Percentiles rank a stretch among this genome's conserved stretches.
Conservation (phyloP, 495 filamentous ascomycete genomes). For the Arthonia radiata region DNA sequence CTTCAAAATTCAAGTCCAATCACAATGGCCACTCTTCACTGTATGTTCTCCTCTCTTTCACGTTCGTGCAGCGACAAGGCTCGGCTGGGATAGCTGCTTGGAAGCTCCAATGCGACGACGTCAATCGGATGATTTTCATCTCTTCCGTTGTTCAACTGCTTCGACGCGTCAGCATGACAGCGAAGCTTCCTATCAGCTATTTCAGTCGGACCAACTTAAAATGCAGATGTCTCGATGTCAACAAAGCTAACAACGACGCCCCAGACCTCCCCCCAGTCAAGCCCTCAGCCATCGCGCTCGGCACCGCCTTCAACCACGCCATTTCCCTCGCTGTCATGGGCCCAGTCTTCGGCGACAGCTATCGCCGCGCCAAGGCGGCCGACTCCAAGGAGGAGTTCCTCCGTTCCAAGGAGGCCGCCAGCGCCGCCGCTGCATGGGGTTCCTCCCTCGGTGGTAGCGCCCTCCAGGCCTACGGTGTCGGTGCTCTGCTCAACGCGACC, state of each 20-base stretch:
- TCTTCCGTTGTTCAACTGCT: background rate
- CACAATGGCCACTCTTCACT: slow-evolving; percentile 38
- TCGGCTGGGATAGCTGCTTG: slow-evolving; percentile 1
- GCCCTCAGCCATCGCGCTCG: slow-evolving; percentile 89
- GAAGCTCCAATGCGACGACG: slow-evolving; percentile 2
- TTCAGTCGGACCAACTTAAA: background rate
- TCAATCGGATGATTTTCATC: background rate
- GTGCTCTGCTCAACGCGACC: slow-evolving; percentile 84
- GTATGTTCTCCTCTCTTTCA: slow-evolving; percentile 19
- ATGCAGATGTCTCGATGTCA: background rate
- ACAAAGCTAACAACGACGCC: too few species aligned
- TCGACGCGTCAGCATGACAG: background rate
- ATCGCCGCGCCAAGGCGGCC: slow-evolving; percentile 71
- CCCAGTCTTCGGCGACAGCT: slow-evolving; percentile 84
- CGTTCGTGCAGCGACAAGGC: background rate
- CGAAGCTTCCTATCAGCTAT: background rate
- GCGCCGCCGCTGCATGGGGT: slow-evolving; percentile 73
- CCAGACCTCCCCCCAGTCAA: slow-evolving; percentile 90
- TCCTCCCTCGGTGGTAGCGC: slow-evolving; percentile 72
- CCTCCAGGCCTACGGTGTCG: slow-evolving; percentile 82
- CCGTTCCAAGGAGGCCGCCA: slow-evolving; percentile 72
- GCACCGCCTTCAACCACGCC: slow-evolving; percentile 83
- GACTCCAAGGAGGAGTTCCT: slow-evolving; percentile 94
- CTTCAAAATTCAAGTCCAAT: too few species aligned
- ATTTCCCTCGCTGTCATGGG: slow-evolving; percentile 56